These are phyloP conservation scores for Melanomma pulvis-pyrius DNA, from an alignment of 495 filamentous ascomycete species.

Conservation along the genomic window DNA sequence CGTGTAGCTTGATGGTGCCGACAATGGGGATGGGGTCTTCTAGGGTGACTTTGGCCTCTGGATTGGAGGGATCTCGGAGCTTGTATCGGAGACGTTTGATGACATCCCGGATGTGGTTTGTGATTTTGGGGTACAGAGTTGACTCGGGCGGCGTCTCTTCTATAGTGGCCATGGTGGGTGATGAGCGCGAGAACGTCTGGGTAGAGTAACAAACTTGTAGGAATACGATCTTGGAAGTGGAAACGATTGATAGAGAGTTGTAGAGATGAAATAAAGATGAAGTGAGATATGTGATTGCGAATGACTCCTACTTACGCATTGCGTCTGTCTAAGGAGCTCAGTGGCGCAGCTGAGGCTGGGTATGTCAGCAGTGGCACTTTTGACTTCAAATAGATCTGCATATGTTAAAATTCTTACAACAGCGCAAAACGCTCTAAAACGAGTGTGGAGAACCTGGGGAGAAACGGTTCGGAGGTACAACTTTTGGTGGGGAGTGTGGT, in stretches of 20 bases:
- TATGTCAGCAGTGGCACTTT: not conserved
- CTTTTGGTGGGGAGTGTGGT: not conserved
- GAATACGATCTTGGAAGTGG: not conserved
- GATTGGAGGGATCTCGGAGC: not conserved
- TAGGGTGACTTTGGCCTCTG: not conserved
- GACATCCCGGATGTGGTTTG: conserved; percentile 20
- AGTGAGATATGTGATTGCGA: not conserved
- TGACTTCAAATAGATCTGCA: too few species aligned
- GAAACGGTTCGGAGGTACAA: too few species aligned
- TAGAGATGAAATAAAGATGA: too few species aligned
- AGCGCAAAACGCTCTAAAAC: too few species aligned
- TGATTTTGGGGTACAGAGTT: conserved; percentile 29
- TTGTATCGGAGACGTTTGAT: conserved; percentile 8
- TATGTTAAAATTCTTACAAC: too few species aligned
- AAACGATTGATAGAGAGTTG: not conserved
- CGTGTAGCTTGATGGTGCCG: conserved; percentile 48
- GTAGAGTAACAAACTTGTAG: not conserved
- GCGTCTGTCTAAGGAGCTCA: not conserved
- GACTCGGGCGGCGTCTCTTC: not conserved
- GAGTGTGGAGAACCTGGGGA: too few species aligned
- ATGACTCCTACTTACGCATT: not conserved
- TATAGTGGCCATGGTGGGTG: not conserved
- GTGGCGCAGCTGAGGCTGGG: not conserved
- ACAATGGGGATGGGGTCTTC: conserved; percentile 33
- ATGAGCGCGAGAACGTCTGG: not conserved